phyloP scores from a whole-genome alignment of 805 yeast genomes.

The Ogataea naganishii region DNA sequence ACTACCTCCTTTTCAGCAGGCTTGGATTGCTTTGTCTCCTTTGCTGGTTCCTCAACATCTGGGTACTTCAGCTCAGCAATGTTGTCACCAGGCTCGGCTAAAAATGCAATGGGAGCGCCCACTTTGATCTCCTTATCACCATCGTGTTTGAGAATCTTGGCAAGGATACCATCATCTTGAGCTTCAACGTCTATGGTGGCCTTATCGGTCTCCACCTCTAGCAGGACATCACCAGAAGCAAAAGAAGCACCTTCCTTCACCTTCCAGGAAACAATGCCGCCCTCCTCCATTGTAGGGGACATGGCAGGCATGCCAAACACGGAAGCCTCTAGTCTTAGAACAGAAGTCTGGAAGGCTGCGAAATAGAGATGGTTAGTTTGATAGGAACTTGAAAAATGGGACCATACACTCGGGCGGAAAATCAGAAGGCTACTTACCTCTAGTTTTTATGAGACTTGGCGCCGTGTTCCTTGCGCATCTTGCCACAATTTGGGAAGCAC shows the following conservation, averaged over 20 bases:
- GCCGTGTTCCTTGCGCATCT: slow-evolving; percentile 1
- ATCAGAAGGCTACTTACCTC: slow-evolving; percentile 3
- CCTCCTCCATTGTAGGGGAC: slow-evolving; percentile 98
- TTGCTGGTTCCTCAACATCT: slow-evolving; percentile 23
- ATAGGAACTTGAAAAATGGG: background rate
- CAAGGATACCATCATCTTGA: slow-evolving; percentile 84
- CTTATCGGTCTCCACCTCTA: slow-evolving; percentile 83
- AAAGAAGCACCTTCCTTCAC: slow-evolving; percentile 68
- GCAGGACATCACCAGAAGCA: slow-evolving; percentile 70
- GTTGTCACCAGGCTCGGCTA: slow-evolving; percentile 88
- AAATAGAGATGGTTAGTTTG: background rate
- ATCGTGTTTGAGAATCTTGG: slow-evolving; percentile 58
- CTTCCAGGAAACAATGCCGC: slow-evolving; percentile 89
- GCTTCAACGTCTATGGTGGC: slow-evolving; percentile 82
- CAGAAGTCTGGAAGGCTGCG: slow-evolving; percentile 24
- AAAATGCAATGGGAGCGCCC: slow-evolving; percentile 81
- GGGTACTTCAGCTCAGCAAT: slow-evolving; percentile 57
- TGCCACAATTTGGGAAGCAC: slow-evolving; percentile 8
- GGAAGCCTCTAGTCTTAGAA: slow-evolving; percentile 25
- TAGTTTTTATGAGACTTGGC: slow-evolving; percentile 2
- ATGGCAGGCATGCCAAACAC: slow-evolving; percentile 91
- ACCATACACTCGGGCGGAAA: background rate
- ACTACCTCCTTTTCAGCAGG: too few relatives aligned
- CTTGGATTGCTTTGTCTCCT: too few relatives aligned
- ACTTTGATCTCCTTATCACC: slow-evolving; percentile 81